These are phyloP conservation scores for Lichtheimia hyalospora DNA, from an alignment of 371 early-diverging fungal species.

Conservation along the genomic window DNA sequence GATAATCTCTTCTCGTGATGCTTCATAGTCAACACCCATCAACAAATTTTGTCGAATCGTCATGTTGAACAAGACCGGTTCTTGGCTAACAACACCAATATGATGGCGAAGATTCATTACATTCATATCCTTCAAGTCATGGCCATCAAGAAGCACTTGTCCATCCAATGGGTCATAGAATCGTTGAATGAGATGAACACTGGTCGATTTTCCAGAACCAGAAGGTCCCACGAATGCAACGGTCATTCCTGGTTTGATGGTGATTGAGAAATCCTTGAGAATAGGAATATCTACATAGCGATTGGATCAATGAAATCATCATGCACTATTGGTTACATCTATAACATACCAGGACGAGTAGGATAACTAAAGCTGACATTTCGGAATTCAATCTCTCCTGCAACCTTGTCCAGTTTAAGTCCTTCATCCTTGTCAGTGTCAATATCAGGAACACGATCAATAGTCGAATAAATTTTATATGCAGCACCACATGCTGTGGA, in stretches of 20 bases:
- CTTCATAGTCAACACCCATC: conserved; percentile 51
- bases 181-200: conserved; percentile 81
- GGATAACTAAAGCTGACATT: conserved; percentile 76
- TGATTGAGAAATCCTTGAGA: conserved; percentile 57
- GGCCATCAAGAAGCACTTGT: conserved; percentile 65
- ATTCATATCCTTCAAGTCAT: conserved; percentile 63
- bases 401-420: conserved; percentile 42
- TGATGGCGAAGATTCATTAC: conserved; percentile 69
- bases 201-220: conserved; percentile 89
- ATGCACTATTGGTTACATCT: background rate
- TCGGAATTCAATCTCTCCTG: conserved; percentile 69
- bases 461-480: conserved; percentile 67
- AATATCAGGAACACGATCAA: conserved; percentile 74
- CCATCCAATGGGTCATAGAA: conserved; percentile 80
- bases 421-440: conserved; percentile 63
- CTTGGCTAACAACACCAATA: conserved; percentile 86
- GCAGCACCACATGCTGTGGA: conserved; percentile 69
- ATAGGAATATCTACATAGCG: conserved; percentile 47
- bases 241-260: conserved; percentile 68
- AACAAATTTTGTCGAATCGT: conserved; percentile 78
- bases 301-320: background rate
- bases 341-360: conserved; percentile 55
- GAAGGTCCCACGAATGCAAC: conserved; percentile 78
- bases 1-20: conserved; percentile 56
- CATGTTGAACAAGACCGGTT: conserved; percentile 81